Evolutionary conservation across 495 filamentous ascomycete species (phyloP).

Genomic region (Penicillium nucicola): DNA sequence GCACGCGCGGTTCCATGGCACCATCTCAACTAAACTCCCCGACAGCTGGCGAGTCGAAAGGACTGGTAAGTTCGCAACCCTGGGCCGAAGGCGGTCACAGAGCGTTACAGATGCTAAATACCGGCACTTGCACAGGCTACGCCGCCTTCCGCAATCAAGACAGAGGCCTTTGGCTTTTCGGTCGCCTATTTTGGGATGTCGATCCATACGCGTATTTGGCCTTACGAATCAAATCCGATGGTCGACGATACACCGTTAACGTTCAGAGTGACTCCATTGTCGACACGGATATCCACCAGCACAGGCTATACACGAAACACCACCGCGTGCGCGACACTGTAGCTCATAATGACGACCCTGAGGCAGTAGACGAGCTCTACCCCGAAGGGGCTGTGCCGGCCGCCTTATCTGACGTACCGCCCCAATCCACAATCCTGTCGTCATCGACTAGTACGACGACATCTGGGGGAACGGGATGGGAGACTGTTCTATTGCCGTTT

Average conservation of each 20-base stretch:
- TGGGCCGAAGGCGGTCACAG: too few species aligned
- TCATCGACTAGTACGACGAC: constrained; percentile 30
- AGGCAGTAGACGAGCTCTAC: constrained; percentile 21
- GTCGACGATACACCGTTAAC: constrained; percentile 90
- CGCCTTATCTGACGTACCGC: constrained; percentile 38
- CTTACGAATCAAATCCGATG: constrained; percentile 86
- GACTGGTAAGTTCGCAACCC: constrained; percentile 53
- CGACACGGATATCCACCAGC: constrained; percentile 92
- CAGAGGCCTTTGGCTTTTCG: constrained; percentile 65
- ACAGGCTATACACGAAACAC: constrained; percentile 77
- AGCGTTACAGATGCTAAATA: too few species aligned
- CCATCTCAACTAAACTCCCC: constrained; percentile 78
- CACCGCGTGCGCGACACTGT: constrained; percentile 29
- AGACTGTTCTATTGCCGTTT: constrained; percentile 85
- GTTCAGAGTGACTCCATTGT: constrained; percentile 91
- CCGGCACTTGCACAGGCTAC: constrained; percentile 61
- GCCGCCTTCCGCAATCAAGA: constrained; percentile 78
- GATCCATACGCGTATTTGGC: constrained; percentile 86
- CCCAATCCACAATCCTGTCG: constrained; percentile 38
- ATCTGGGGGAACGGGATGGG: constrained; percentile 73
- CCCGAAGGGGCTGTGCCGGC: constrained; percentile 31
- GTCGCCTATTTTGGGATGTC: constrained; percentile 78
- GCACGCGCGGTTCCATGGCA: constrained; percentile 78
- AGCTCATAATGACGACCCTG: constrained; percentile 17
- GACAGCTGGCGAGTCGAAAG: constrained; percentile 51